Conservation (phyloP, 2,329 filamentous ascomycete species). For the Cladosporium colombiae region DNA sequence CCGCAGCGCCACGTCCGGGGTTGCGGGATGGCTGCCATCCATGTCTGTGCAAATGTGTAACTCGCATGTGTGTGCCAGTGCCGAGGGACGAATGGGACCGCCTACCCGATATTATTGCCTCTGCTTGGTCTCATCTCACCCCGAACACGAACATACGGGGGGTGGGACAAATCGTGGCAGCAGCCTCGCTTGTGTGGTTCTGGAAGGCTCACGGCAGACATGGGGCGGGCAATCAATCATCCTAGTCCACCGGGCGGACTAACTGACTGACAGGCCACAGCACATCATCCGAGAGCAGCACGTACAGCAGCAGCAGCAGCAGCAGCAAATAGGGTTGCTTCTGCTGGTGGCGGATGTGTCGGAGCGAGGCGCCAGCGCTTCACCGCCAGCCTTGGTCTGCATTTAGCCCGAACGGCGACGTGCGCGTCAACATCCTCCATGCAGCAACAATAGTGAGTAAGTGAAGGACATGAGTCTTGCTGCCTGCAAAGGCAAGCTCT, state of each 20-base stretch:
- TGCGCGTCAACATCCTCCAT: constrained; percentile 8
- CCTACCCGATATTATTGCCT: constrained; percentile 8
- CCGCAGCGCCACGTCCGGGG: constrained; percentile 16
- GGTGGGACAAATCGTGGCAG: background rate
- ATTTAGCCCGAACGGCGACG: constrained; percentile 11
- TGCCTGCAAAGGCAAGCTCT: background rate
- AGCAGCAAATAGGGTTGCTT: background rate
- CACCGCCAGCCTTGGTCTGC: constrained; percentile 7
- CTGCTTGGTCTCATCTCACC: constrained; percentile 12
- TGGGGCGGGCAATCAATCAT: background rate
- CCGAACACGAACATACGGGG: background rate
- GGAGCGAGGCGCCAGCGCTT: constrained; percentile 18
- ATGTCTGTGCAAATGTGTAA: background rate
- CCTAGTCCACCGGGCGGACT: background rate
- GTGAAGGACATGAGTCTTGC: background rate
- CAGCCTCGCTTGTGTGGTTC: constrained; percentile 5
- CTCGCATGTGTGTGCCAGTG: background rate
- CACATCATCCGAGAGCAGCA: background rate
- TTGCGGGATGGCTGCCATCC: constrained; percentile 10
- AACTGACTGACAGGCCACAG: background rate
- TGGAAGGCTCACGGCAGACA: constrained; percentile 8
- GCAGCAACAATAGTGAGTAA: background rate
- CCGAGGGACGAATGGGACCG: constrained; percentile 13
- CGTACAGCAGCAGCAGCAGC: background rate
- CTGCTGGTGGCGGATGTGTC: background rate